Evolutionary conservation across 495 filamentous ascomycete genomes (phyloP).

Genomic region (Annulohypoxylon nitens): DNA sequence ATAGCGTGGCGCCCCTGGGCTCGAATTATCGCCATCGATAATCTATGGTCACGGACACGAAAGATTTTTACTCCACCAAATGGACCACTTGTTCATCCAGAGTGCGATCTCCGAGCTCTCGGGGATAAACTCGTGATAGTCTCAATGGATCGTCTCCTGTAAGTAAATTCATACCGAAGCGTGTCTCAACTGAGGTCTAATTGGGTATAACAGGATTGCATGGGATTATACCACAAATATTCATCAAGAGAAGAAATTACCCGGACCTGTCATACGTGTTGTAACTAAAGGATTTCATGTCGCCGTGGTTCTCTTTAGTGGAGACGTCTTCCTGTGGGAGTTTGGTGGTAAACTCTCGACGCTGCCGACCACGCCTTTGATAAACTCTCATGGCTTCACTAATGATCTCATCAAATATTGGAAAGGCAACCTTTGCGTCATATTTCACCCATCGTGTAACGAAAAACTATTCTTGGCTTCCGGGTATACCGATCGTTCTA

Average conservation of each 20-base stretch:
- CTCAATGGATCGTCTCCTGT: conserved; percentile 40
- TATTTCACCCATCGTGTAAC: conserved; percentile 40
- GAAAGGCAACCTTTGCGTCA: conserved; percentile 25
- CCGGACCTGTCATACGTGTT: conserved; percentile 18
- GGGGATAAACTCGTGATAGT: conserved; percentile 50
- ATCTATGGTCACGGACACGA: conserved; percentile 44
- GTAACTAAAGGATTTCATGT: conserved; percentile 32
- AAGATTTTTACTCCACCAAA: conserved; percentile 45
- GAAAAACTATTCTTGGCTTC: conserved; percentile 43
- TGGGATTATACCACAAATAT: conserved; percentile 46
- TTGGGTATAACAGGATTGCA: conserved; percentile 31
- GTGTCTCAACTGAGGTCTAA: conserved; percentile 13
- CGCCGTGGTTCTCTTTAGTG: conserved; percentile 40
- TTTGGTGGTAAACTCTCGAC: conserved; percentile 30
- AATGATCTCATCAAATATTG: conserved; percentile 10
- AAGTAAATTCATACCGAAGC: conserved; percentile 19
- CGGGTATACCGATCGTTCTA: not conserved
- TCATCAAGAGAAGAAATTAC: conserved; percentile 37
- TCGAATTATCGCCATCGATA: conserved; percentile 49
- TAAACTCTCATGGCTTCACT: conserved; percentile 1
- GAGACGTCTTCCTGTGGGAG: conserved; percentile 46
- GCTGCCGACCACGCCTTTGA: conserved; percentile 15
- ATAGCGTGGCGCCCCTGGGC: conserved; percentile 48
- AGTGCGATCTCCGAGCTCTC: conserved; percentile 33
- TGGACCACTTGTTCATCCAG: conserved; percentile 21